Conservation (phyloP, 2,329 filamentous ascomycete species). For the Trichoderma breve region DNA sequence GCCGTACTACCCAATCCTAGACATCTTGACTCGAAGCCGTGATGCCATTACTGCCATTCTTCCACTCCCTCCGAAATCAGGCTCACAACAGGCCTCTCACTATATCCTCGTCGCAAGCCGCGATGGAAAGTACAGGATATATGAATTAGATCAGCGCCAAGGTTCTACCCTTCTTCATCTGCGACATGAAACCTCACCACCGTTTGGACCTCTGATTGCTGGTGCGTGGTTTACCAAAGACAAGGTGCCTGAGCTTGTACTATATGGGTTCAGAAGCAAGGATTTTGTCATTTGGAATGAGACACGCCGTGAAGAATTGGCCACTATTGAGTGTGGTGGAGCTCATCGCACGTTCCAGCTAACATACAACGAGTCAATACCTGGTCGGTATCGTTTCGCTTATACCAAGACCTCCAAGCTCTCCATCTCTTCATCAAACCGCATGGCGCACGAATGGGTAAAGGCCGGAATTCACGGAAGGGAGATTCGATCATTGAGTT, state of each 20-base stretch:
- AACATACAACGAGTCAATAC: constrained; percentile 32
- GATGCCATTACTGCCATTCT: constrained; percentile 70
- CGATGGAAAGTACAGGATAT: constrained; percentile 73
- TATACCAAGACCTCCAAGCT: constrained; percentile 69
- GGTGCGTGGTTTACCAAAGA: constrained; percentile 57
- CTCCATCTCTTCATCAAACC: constrained; percentile 46
- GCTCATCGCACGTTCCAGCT: constrained; percentile 74
- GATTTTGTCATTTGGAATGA: constrained; percentile 82
- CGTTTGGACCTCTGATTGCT: constrained; percentile 75
- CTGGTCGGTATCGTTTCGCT: constrained; percentile 52
- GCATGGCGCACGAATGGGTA: constrained; percentile 46
- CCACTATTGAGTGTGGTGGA: constrained; percentile 77
- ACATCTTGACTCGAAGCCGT: constrained; percentile 42
- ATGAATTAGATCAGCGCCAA: constrained; percentile 36
- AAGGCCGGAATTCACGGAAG: constrained; percentile 77
- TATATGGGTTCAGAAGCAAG: constrained; percentile 79
- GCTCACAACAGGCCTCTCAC: constrained; percentile 20
- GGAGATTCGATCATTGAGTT: constrained; percentile 65
- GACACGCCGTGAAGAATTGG: constrained; percentile 64
- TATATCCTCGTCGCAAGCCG: constrained; percentile 71
- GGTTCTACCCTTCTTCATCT: constrained; percentile 40
- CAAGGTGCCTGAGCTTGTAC: constrained; percentile 54
- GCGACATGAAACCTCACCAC: constrained; percentile 66
- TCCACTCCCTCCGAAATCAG: constrained; percentile 37
- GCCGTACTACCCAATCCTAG: constrained; percentile 31